phyloP scores from a whole-genome alignment of 345 rosid species.

The Hirschfeldia incana region DNA sequence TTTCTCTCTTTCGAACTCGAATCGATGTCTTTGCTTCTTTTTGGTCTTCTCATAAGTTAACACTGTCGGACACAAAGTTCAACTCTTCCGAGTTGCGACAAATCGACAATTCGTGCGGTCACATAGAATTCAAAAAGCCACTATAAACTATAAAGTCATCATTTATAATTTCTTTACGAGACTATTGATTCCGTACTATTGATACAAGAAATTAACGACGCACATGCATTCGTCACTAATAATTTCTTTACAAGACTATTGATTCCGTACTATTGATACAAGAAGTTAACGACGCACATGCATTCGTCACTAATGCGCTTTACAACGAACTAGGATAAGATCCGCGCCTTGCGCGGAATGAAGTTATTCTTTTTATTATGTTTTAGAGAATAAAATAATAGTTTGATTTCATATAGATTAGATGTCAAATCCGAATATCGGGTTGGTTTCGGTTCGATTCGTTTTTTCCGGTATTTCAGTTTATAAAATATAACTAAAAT shows the following conservation, averaged over 20 bases:
- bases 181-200: not conserved
- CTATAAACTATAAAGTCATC: slow-evolving; percentile 4
- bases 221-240: not conserved
- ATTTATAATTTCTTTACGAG: slow-evolving; percentile 2
- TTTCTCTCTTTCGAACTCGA: not conserved
- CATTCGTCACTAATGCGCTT: not conserved
- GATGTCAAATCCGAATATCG: too few species aligned
- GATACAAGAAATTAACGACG: too few species aligned
- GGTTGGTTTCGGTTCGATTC: too few species aligned
- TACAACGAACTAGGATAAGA: too few species aligned
- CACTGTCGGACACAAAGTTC: slow-evolving; percentile 5
- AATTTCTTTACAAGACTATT: slow-evolving; percentile 12
- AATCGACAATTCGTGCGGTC: slow-evolving; percentile 7
- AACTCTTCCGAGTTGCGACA: slow-evolving; percentile 10
- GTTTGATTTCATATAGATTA: too few species aligned
- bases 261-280: too few species aligned
- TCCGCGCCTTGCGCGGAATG: too few species aligned
- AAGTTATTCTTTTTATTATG: too few species aligned
- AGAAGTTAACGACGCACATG: too few species aligned
- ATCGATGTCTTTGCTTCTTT: not conserved
- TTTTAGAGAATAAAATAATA: too few species aligned
- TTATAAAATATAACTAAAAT: too few species aligned
- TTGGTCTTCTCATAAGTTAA: slow-evolving; percentile 1
- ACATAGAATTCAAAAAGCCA: not conserved
- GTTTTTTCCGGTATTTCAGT: too few species aligned